Evolutionary conservation across 768 basidiomycete genomes (phyloP), one percentile per base, ranked within the genome.

Genomic region (Sarcodon sp.): DNA sequence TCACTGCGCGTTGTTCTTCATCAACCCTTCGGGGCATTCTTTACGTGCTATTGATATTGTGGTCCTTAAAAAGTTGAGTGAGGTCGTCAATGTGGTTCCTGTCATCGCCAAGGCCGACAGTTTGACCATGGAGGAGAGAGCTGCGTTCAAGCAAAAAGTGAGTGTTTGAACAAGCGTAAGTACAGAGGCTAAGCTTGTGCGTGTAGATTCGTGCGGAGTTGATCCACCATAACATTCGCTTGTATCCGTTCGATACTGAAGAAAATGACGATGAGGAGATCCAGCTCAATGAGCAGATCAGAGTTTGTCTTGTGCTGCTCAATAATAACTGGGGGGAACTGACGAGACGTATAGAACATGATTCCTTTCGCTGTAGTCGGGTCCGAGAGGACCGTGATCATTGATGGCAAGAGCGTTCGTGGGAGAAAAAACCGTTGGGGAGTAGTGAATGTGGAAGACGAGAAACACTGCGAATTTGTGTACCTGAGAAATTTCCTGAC

Each of bases 81-180:
- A 98, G 63, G 94, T 98, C 38, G 96, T 97, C 65, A 99, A 99
- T 57, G 94, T 99, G 46, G 93, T 99, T 7, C 94, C 94, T n/a
- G 87, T 99, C 52, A 97, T 99, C 59, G 94, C 96, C 56, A 99
- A 99, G 76, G 77, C 87, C 32, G 94, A 99, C 66, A 84, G 81
- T 53, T 73, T 99, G 71, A 97, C 93, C 2, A 64, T 88, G 50
- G 93, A 96, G 54, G 94, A 99, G 73, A 72, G 91, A 56, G 85
- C 84, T 48, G 72, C 73, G 41, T 99, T 99, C 78, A 99, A 99
- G 76, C 71, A 78, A 59, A 87, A 90, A 73, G 90, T 89, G 33
- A 13, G 71, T 58, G 6, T 37, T 35, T 49, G 3, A 41, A 8
- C 39, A 2, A 7, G 39, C n/a, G 10, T 31, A 1, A 4, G 6